Conservation (phyloP, 148 eudicot species). For the Cornus suecica region DNA sequence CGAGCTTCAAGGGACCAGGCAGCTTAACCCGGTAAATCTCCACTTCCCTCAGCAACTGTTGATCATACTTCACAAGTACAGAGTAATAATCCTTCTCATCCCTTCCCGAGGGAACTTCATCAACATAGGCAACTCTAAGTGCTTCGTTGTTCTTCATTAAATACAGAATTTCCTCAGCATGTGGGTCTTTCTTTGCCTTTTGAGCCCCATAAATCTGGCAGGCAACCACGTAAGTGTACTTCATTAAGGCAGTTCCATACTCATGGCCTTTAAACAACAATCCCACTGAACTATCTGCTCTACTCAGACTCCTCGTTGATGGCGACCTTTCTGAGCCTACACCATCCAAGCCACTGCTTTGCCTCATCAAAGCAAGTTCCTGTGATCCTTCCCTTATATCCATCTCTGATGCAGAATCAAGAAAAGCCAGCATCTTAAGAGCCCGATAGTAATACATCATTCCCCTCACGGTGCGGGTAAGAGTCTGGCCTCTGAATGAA, state of each 20-base stretch:
- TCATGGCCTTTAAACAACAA: constrained; percentile 48
- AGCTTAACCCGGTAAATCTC: constrained; percentile 83
- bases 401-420: constrained; percentile 96
- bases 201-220: constrained; percentile 56
- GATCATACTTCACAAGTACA: constrained; percentile 93
- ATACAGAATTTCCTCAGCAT: constrained; percentile 77
- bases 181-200: constrained; percentile 64
- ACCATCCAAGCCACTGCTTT: constrained; percentile 38
- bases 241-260: constrained; percentile 53
- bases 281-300: constrained; percentile 37
- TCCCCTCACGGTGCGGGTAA: constrained; percentile 89
- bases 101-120: constrained; percentile 65
- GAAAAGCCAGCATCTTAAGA: constrained; percentile 89
- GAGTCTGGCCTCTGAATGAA: constrained; percentile 93
- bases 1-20: constrained; percentile 91
- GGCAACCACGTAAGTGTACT: constrained; percentile 55
- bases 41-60: constrained; percentile 67
- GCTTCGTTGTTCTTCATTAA: constrained; percentile 85
- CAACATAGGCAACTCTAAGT: constrained; percentile 94
- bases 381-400: constrained; percentile 74
- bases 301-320: constrained; percentile 52
- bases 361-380: constrained; percentile 63
- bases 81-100: constrained; percentile 71
- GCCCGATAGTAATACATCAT: constrained; percentile 98
- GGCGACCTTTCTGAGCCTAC: constrained; percentile 37